Base-by-base conservation (phyloP, 1,284 basidiomycete genomes). In the Phellopilus nigrolimitatus region DNA sequence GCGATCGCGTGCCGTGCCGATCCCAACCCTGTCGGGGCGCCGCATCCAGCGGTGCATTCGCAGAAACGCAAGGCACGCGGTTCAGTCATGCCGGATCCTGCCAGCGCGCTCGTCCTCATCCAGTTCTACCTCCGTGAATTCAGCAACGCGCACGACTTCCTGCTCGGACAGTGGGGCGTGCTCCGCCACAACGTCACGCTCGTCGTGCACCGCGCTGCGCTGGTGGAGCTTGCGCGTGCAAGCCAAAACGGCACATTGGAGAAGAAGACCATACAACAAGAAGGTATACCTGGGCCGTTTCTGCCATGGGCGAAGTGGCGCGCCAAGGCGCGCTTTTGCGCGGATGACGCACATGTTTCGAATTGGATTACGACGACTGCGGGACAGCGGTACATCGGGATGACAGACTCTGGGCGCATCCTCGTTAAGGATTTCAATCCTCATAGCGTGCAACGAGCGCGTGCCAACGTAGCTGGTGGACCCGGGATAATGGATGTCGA, bases 311-410 rank as follows among this genome's bases (percentile, higher is more conserved):
- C 53, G 0, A 54, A 60, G 1, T 79, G 77, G 76, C 75, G 74
- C 2, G 68, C 69, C 3, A 57, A 64, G 8, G 69, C 72, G 24
- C 68, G 74, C 12, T 76, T 72, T 71, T 66, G 75, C 53, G 64
- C 69, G 43, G 60, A 65, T 17, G 67, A 68, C 24, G 54, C 55
- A n/a, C 57, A 67, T 27, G 62, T 69, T 8, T 68, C 64, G 27
- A 64, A 70, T 15, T 78, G 74, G 74, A 75, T 78, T 45, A 78
- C 75, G 38, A 74, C 70, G 4, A 71, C 73, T 3, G 64, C 66
- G 15, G 76, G 76, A 3, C 71, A 75, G 61, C 65, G 76, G 10
- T 69, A 68, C 40, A 71, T 70, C 25, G 54, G 66, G 27, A 61
- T 54, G 45, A 50, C 59, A 12, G 47, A 31, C 2, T 53, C 49